Conservation (phyloP, 2,329 filamentous ascomycete species). For the Periglandula ipomoeae region DNA sequence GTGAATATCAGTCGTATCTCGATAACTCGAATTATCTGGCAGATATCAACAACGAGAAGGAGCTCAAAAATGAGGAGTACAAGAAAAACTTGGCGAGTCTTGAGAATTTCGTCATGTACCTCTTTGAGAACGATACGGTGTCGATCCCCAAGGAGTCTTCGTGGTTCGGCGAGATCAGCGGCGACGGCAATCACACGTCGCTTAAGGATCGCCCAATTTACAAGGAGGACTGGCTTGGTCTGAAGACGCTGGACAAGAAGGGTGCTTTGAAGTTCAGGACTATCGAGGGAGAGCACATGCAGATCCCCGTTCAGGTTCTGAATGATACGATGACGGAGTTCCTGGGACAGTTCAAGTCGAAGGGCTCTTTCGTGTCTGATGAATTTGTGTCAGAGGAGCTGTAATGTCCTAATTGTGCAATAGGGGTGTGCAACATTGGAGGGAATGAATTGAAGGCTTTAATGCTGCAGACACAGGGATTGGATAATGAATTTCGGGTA, state of each 20-base stretch:
- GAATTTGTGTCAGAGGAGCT: constrained; percentile 27
- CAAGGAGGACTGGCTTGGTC: constrained; percentile 85
- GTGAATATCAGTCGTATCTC: constrained; percentile 59
- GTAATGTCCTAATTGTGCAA: too few relatives aligned
- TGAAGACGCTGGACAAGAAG: constrained; percentile 69
- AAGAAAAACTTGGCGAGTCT: constrained; percentile 58
- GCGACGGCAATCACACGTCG: constrained; percentile 50
- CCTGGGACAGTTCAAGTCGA: constrained; percentile 45
- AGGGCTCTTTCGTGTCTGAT: constrained; percentile 16
- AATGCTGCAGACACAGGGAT: too few relatives aligned
- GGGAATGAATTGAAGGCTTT: too few relatives aligned
- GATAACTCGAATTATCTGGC: constrained; percentile 79
- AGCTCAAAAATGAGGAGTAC: constrained; percentile 64
- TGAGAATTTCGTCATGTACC: constrained; percentile 76
- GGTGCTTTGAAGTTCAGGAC: constrained; percentile 68
- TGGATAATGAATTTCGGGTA: too few relatives aligned
- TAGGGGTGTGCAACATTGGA: too few relatives aligned
- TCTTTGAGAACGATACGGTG: constrained; percentile 79
- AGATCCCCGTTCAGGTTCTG: constrained; percentile 58
- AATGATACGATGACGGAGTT: constrained; percentile 56
- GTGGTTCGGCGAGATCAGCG: constrained; percentile 85
- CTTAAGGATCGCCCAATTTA: constrained; percentile 67
- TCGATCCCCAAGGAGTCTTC: constrained; percentile 83
- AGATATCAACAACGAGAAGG: constrained; percentile 91
- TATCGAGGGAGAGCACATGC: constrained; percentile 75